Evolutionary conservation across 371 early-diverging fungal genomes (phyloP), one percentile per base, ranked within the genome.

Genomic region (Mortierella sp.): DNA sequence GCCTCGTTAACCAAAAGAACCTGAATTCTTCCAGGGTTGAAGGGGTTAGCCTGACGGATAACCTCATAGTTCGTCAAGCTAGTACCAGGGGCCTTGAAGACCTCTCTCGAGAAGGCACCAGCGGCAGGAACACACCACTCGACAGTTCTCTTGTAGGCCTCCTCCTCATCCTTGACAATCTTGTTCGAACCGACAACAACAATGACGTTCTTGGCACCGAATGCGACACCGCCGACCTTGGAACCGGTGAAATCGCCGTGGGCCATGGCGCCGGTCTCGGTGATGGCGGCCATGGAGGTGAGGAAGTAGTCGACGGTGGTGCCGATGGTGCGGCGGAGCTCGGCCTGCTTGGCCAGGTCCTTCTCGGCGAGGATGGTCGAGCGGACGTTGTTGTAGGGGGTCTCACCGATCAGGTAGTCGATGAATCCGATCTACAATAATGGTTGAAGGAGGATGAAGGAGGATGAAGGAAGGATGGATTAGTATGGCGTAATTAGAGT

Each of bases 111-210:
- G 37, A 61, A 86, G 19, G 87, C 87, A 40, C 71, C 37, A 40
- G 86, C 85, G 14, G 73, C 44, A n/a, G 85, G 79, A 24, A 84
- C 37, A 41, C 75, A 70, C 75, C 70, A 85, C 55, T 87, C 80
- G 6, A 16, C 24, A 16, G 70, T 71, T 16, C 87, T 69, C 77
- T 87, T 77, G 26, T 26, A 61, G 5, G 85, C 86, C 58, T 79
- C 87, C 1, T 65, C 75, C 48, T 77, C 73, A 66, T 82, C 79
- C 70, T 86, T 79, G 48, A 87, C 87, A 58, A 87, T 87, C 76
- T 87, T 87, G 71, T 87, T 84, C 52, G 85, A 72, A 37, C 87
- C 87, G 26, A 75, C 75, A 14, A 87, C 85, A 22, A 87, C 65
- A 40, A 87, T 74, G 24, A 87, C 77, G 52, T 87, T 75, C 73